Evolutionary conservation across 768 basidiomycete species (phyloP).

Genomic region (Mrakia frigida): DNA sequence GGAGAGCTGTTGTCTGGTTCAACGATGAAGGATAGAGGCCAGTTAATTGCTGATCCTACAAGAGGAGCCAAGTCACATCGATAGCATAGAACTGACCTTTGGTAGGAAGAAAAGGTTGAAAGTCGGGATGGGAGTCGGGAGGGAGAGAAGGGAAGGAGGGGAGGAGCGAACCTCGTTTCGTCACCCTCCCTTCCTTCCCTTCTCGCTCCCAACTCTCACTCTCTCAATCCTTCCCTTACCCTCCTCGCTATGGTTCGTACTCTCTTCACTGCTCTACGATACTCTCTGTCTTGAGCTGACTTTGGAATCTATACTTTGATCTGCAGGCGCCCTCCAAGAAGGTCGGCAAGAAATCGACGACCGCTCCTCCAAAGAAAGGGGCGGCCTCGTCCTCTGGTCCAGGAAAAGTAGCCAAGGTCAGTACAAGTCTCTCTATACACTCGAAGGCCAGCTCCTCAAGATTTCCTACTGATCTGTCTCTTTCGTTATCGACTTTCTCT

Average conservation of each 20-base stretch:
- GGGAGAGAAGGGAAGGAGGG: background rate
- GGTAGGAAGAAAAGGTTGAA: background rate
- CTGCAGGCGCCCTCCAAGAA: constrained; percentile 44
- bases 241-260: background rate
- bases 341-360: constrained; percentile 44
- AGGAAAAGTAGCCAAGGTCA: constrained; percentile 37
- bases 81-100: background rate
- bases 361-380: constrained; percentile 36
- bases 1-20: background rate
- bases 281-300: background rate
- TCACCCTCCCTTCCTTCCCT: background rate
- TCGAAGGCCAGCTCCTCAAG: background rate
- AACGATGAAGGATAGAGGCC: background rate
- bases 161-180: background rate
- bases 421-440: background rate
- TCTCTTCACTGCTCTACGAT: too few relatives aligned
- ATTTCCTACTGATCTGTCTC: background rate
- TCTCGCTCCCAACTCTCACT: background rate
- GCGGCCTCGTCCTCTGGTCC: constrained; percentile 25
- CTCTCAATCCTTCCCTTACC: background rate
- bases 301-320: background rate
- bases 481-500: background rate
- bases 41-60: background rate
- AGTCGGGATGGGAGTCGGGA: background rate
- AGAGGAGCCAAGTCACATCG: background rate